Percentiles rank a stretch among this genome's conserved stretches.
Evolutionary conservation across 257 asterid species (phyloP).

Genomic region (Solanum chaucha): DNA sequence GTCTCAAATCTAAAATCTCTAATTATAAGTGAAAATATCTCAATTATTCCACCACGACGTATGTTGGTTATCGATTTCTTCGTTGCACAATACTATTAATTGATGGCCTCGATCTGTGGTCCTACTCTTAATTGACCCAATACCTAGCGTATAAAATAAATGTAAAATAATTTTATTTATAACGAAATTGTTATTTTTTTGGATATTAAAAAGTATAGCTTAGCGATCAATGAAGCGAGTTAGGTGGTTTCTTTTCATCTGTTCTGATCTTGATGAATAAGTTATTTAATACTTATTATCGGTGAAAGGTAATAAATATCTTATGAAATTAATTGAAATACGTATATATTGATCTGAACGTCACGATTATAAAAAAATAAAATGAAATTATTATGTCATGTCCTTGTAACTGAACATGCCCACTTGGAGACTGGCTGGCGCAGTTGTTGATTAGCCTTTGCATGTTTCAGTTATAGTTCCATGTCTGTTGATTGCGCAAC

Average conservation of each 20-base stretch:
- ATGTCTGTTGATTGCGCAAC: not conserved
- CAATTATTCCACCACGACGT: not conserved
- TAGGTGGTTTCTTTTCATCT: too few species aligned
- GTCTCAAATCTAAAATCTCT: too few species aligned
- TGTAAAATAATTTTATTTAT: not conserved
- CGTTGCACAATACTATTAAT: not conserved
- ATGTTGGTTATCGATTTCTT: not conserved
- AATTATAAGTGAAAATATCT: not conserved
- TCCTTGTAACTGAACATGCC: not conserved
- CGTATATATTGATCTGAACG: too few species aligned
- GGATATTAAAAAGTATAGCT: not conserved
- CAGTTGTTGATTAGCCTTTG: not conserved
- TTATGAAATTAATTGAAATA: too few species aligned
- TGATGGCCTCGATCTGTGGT: not conserved
- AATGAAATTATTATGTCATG: not conserved
- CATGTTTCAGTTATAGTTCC: not conserved
- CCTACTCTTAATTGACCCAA: not conserved
- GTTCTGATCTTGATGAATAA: too few species aligned
- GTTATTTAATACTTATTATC: too few species aligned
- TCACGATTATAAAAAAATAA: too few species aligned
- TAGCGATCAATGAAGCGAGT: not conserved
- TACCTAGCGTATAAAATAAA: not conserved
- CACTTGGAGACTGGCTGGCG: not conserved
- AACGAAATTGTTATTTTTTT: too few species aligned
- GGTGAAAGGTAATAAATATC: not conserved